Conservation (phyloP, 495 filamentous ascomycete genomes). For the Hyaloscypha variabilis region DNA sequence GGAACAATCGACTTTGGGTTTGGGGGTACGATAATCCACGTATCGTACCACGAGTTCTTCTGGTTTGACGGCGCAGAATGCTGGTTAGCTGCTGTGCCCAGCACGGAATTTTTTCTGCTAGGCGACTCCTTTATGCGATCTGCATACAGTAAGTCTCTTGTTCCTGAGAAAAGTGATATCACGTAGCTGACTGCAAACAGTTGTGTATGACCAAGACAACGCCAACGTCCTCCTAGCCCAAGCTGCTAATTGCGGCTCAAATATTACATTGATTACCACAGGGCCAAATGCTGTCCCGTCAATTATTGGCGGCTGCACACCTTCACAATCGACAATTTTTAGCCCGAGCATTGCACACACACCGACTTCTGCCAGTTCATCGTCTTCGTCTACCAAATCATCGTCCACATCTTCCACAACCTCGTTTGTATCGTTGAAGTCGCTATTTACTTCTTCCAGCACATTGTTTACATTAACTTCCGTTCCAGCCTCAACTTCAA, state of each 20-base stretch:
- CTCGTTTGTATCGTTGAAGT: no score
- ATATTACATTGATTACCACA: conserved; percentile 5
- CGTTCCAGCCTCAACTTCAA: no score
- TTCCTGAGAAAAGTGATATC: background rate
- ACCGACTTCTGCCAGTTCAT: background rate
- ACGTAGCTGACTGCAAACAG: background rate
- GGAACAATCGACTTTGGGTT: conserved; percentile 22
- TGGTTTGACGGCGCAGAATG: conserved; percentile 6
- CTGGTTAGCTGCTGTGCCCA: conserved; percentile 7
- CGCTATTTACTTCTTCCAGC: no score
- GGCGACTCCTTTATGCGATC: conserved; percentile 21
- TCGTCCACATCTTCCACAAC: no score
- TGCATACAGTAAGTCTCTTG: conserved; percentile 5
- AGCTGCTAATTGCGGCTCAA: conserved; percentile 8
- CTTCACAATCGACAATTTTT: background rate
- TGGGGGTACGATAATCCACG: conserved; percentile 16
- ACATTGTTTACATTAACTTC: no score
- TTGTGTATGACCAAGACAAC: conserved; percentile 24
- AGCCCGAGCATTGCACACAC: background rate
- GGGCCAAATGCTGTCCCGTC: conserved; percentile 20
- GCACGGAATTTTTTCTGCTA: background rate
- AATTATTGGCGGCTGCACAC: background rate
- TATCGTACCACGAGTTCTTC: conserved; percentile 18
- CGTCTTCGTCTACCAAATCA: background rate
- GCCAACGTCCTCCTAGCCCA: conserved; percentile 19